Evolutionary conservation across 176 grass and related monocot species (phyloP).

Genomic region (Paspalum notatum): DNA sequence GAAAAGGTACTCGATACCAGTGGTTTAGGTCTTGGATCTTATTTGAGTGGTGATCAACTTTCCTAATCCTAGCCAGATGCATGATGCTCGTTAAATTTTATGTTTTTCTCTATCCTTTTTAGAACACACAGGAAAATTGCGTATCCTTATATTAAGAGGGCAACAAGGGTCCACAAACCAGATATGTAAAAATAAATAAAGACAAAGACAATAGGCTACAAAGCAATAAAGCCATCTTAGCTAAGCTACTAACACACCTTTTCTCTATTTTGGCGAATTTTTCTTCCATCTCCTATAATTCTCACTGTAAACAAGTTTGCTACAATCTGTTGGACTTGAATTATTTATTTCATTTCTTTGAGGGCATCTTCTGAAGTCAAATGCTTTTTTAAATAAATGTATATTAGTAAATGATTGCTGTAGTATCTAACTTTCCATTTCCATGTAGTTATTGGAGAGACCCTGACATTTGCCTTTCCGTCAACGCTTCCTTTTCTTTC

Average conservation of each 20-base stretch:
- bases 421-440: constrained; percentile 38
- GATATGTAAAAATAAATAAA: background rate
- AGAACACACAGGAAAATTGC: background rate
- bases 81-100: constrained; percentile 25
- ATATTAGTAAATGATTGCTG: constrained; percentile 14
- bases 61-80: background rate
- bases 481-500: constrained; percentile 91
- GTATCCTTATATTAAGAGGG: background rate
- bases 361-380: constrained; percentile 4
- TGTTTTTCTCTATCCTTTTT: constrained; percentile 12
- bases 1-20: constrained; percentile 1
- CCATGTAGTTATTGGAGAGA: constrained; percentile 92
- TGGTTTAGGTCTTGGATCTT: constrained; percentile 5
- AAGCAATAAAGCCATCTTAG: background rate
- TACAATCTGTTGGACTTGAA: constrained; percentile 11
- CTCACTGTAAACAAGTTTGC: constrained; percentile 23
- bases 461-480: constrained; percentile 85
- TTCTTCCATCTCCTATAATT: background rate
- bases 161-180: background rate
- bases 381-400: background rate
- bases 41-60: constrained; percentile 23
- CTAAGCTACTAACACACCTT: background rate
- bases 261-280: background rate
- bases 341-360: constrained; percentile 15
- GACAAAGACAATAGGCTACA: background rate